These are phyloP conservation scores for Bipolaris gigantea DNA, from an alignment of 2,329 filamentous ascomycete genomes.

Conservation along the genomic window DNA sequence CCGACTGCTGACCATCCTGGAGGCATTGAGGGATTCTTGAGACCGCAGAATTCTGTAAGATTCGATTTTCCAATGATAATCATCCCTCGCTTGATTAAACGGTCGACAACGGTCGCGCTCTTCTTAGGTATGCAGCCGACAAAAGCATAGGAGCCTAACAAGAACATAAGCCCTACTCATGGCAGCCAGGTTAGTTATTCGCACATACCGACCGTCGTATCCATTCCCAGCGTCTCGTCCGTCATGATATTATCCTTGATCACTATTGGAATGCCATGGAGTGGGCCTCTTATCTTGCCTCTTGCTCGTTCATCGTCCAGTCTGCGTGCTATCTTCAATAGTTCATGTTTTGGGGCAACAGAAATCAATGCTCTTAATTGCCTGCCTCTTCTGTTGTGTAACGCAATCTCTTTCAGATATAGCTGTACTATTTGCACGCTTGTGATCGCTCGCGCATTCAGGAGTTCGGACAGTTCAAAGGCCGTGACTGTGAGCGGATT, in stretches of 20 bases:
- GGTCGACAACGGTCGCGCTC: slow-evolving; percentile 45
- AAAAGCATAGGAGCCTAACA: slow-evolving; percentile 42
- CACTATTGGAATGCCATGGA: slow-evolving; percentile 51
- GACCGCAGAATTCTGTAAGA: slow-evolving; percentile 45
- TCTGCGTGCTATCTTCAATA: slow-evolving; percentile 42
- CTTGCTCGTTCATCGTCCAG: slow-evolving; percentile 46
- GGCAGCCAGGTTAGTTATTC: neutral
- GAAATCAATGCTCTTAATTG: slow-evolving; percentile 45
- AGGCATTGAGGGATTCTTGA: slow-evolving; percentile 43
- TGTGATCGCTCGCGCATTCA: slow-evolving; percentile 34
- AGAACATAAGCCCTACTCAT: neutral
- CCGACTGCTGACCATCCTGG: slow-evolving; percentile 48
- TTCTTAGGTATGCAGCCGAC: slow-evolving; percentile 42
- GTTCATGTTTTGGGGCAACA: slow-evolving; percentile 42
- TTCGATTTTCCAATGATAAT: slow-evolving; percentile 50
- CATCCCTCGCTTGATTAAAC: slow-evolving; percentile 44
- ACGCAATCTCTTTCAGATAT: slow-evolving; percentile 40
- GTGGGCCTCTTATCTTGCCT: slow-evolving; percentile 41
- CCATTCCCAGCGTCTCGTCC: slow-evolving; percentile 43
- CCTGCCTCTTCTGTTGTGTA: slow-evolving; percentile 41
- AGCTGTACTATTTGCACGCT: slow-evolving; percentile 43
- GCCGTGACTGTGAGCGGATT: slow-evolving; percentile 39
- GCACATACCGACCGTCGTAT: slow-evolving; percentile 46
- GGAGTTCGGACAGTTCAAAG: slow-evolving; percentile 36
- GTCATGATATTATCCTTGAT: slow-evolving; percentile 50